phyloP scores from a whole-genome alignment of 495 filamentous ascomycete species.

The Neurospora sp. region DNA sequence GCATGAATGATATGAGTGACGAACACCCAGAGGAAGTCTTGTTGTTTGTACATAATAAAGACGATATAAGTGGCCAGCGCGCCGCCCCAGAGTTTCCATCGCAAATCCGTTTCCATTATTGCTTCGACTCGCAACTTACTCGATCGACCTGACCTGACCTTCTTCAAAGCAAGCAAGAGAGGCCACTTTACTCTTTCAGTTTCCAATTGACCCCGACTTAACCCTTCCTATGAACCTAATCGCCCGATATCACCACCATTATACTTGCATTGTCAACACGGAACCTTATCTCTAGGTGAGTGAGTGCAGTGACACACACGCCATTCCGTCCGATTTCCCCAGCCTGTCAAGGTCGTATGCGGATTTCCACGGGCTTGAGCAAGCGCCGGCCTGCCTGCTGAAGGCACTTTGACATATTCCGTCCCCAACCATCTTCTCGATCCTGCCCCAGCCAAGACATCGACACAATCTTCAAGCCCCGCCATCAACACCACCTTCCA shows the following conservation, averaged over 20 bases:
- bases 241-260: background rate
- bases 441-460: background rate
- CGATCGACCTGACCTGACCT: background rate
- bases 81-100: constrained; percentile 7
- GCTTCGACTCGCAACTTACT: background rate
- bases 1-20: constrained; percentile 9
- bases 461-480: background rate
- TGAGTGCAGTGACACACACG: background rate
- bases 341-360: background rate
- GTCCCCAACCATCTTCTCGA: background rate
- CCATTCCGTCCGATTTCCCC: background rate
- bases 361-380: background rate
- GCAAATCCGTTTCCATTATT: constrained; percentile 1
- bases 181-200: background rate
- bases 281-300: background rate
- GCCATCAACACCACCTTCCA: background rate
- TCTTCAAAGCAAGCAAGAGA: background rate
- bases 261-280: background rate
- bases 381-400: background rate
- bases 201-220: constrained; percentile 7
- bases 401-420: background rate
- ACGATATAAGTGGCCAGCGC: constrained; percentile 21
- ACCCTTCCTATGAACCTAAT: background rate
- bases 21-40: constrained; percentile 2
- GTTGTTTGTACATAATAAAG: background rate